Conservation (phyloP, 2,329 filamentous ascomycete species). For the Aspergillus calidoustus region DNA sequence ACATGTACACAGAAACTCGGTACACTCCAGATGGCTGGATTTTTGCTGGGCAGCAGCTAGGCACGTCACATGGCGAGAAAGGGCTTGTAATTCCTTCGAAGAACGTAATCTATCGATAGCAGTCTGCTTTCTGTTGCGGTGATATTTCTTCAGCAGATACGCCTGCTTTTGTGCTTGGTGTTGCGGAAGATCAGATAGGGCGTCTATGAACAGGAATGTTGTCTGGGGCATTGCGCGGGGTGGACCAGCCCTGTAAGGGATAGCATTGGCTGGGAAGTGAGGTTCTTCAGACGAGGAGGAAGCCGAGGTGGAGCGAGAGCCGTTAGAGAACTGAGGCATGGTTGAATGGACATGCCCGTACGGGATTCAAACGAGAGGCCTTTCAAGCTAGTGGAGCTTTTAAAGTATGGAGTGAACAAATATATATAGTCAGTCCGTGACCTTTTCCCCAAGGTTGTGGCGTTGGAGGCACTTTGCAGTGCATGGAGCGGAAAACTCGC, state of each 20-base stretch:
- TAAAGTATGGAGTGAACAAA: too few species aligned
- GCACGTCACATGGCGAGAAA: background rate
- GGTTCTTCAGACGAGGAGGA: background rate
- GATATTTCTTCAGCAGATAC: constrained; percentile 11
- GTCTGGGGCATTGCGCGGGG: background rate
- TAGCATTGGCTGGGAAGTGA: background rate
- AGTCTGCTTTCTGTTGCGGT: constrained; percentile 12
- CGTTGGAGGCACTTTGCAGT: too few species aligned
- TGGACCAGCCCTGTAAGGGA: background rate
- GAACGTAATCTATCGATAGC: constrained; percentile 10
- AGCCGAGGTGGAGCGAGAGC: background rate
- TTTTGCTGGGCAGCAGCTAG: background rate
- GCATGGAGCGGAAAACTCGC: too few species aligned
- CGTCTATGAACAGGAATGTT: constrained; percentile 11
- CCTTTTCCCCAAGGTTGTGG: too few species aligned
- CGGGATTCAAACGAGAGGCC: too few species aligned
- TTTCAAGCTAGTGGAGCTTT: too few species aligned
- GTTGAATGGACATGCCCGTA: too few species aligned
- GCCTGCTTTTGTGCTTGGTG: constrained; percentile 14
- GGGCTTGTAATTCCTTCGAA: background rate
- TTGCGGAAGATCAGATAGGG: constrained; percentile 5
- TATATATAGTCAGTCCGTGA: too few species aligned
- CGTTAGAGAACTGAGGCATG: background rate
- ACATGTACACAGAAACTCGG: background rate
- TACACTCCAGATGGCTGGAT: background rate